These are phyloP conservation scores for Podila horticola DNA, from an alignment of 192 early-diverging fungal genomes.

Conservation along the genomic window DNA sequence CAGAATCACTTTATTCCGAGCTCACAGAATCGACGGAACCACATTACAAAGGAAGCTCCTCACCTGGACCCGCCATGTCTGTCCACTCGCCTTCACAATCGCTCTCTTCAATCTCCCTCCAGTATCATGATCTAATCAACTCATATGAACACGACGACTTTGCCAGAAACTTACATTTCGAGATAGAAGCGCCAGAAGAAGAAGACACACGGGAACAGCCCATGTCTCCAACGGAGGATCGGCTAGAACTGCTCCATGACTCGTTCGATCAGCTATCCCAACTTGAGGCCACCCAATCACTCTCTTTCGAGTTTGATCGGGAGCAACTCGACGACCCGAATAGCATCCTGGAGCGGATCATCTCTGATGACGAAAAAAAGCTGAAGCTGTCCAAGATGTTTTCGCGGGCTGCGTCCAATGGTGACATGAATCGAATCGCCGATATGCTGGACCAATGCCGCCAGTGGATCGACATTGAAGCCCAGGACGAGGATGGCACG, in stretches of 20 bases:
- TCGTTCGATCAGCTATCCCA: not conserved
- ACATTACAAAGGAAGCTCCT: not conserved
- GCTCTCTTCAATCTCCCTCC: not conserved
- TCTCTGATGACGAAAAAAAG: constrained; percentile 61
- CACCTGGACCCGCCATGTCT: constrained; percentile 10
- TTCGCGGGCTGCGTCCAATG: constrained; percentile 77
- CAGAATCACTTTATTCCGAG: constrained; percentile 21
- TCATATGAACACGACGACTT: not conserved
- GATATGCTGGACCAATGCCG: constrained; percentile 67
- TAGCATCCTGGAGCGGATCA: constrained; percentile 10
- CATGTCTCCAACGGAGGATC: too few relatives aligned
- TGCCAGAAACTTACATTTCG: not conserved
- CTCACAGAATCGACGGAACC: not conserved
- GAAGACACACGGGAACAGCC: not conserved
- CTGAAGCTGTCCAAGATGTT: constrained; percentile 68
- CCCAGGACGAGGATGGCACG: constrained; percentile 85
- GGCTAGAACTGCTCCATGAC: too few relatives aligned
- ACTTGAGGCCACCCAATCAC: too few relatives aligned
- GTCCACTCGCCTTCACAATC: constrained; percentile 3
- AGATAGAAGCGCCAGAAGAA: not conserved
- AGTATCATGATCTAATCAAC: not conserved
- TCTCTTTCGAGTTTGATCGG: constrained; percentile 17
- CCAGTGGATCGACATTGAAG: constrained; percentile 78
- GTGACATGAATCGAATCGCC: constrained; percentile 68
- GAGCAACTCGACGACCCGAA: constrained; percentile 35